These are phyloP conservation scores for Aphanocladium album DNA, from an alignment of 2,329 filamentous ascomycete species.

Conservation along the genomic window DNA sequence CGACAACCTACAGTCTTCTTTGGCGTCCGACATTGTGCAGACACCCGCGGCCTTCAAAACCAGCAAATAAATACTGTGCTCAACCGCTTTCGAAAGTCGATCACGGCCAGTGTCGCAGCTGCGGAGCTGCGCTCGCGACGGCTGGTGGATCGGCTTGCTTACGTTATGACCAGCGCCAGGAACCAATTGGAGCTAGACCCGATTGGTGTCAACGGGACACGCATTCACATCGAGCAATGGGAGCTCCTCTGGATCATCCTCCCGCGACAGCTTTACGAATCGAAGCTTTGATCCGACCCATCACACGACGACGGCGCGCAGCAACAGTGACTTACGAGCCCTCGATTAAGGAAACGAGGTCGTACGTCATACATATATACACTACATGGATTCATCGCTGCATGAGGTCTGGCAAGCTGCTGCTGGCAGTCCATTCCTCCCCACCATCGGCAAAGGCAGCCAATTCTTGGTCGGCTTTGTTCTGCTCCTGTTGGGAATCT, in stretches of 20 bases:
- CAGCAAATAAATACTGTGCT: background rate
- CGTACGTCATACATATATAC: background rate
- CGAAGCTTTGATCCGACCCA: background rate
- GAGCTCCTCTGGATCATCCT: conserved; percentile 19
- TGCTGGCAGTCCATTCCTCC: conserved; percentile 77
- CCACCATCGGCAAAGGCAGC: conserved; percentile 70
- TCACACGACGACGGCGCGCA: background rate
- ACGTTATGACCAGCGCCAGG: conserved; percentile 21
- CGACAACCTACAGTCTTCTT: conserved; percentile 35
- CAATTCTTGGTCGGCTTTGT: conserved; percentile 79
- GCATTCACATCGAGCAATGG: conserved; percentile 26
- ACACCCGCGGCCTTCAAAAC: background rate
- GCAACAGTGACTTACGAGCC: background rate
- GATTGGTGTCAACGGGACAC: conserved; percentile 29
- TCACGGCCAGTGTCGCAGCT: background rate
- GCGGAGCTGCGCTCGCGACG: background rate
- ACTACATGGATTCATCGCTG: conserved; percentile 72
- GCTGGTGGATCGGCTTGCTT: conserved; percentile 19
- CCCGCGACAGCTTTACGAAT: conserved; percentile 7
- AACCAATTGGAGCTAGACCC: conserved; percentile 24
- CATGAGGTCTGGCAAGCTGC: conserved; percentile 92
- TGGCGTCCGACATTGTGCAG: conserved; percentile 24
- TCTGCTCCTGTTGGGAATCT: conserved; percentile 66
- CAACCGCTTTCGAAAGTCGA: background rate
- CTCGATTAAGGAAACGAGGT: background rate